Base-by-base conservation (phyloP, 495 filamentous ascomycete species). In the Hapsidospora chrysogenum region DNA sequence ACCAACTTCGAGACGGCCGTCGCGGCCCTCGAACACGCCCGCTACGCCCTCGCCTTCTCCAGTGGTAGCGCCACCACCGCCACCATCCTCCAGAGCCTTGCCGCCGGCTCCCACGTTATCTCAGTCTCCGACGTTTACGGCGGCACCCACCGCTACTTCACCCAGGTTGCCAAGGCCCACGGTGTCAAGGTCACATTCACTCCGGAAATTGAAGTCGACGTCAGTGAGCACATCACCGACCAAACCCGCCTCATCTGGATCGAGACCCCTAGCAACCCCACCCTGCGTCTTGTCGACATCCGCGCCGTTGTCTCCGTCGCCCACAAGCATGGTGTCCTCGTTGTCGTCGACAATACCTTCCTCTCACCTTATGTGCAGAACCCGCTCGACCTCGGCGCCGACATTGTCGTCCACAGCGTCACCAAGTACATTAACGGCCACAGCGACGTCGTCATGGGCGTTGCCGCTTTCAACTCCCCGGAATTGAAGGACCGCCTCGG, bases 351-450 rank as follows among this genome's bases (percentile, higher is more conserved):
- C 59, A 99, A 99, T 64, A 99, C 89, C 2, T 99, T 99, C 64
- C 61, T 99, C 47, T 82, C 74, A 41, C 89, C 89, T 17, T 99
- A 96, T 51, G 67, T 96, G 17, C 89, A 99, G 57, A 96, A 95
- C 54, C 89, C 89, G 2, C 68, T 99, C 17, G 74, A 85, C 45
- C 84, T 92, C 57, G 89, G 89, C 46, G 89, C 89, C 23, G 92
- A 99, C 50, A 85, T 99, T 31, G 89, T 96, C 29, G 76, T 96
- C n/a, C 89, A 99, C 64, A 86, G 79, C 26, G 89, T 99, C n/a
- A 99, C 89, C 6, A 99, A 99, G 57, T 99, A 96, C 60, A 96
- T 99, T 56, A 99, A 99, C 51, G 89, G 89, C 5, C 89, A 99
- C 59, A 66, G 76, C 56, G 87, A 99, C 53, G 89, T 99, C n/a